phyloP scores from a whole-genome alignment of 2,329 filamentous ascomycete genomes.

The Sarocladium kiliense region DNA sequence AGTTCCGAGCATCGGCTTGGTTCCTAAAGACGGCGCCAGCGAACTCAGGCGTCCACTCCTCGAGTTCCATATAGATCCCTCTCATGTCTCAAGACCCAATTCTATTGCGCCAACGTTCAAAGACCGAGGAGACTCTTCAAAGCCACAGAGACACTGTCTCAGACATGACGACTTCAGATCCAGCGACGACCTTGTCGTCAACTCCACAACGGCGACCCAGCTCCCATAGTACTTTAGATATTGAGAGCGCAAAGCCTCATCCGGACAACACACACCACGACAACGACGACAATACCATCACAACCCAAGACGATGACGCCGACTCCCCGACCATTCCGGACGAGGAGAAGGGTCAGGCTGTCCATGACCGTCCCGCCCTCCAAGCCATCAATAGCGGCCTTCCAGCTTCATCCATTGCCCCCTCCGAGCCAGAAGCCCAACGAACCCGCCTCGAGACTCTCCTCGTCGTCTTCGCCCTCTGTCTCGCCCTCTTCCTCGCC shows the following conservation, averaged over 20 bases:
- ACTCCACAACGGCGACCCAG: background rate
- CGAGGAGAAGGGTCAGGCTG: constrained; percentile 5
- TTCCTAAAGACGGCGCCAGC: too few species aligned
- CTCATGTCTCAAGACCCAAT: too few species aligned
- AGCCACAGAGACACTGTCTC: constrained; percentile 2
- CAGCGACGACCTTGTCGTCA: constrained; percentile 1
- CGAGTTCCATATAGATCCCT: too few species aligned
- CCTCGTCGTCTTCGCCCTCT: constrained; percentile 36
- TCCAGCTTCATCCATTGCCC: constrained; percentile 4
- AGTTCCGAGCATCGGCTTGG: background rate
- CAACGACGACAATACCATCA: background rate
- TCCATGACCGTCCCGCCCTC: background rate
- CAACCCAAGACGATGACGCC: background rate
- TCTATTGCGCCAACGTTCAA: background rate
- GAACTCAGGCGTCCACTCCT: too few species aligned
- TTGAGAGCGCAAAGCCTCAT: background rate
- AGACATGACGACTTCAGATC: background rate
- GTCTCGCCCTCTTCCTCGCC: constrained; percentile 44
- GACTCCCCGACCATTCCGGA: background rate
- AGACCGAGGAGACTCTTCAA: background rate
- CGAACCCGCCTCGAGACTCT: constrained; percentile 33
- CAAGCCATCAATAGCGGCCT: constrained; percentile 1
- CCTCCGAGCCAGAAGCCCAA: constrained; percentile 25
- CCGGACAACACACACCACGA: background rate
- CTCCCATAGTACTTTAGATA: background rate